These are phyloP conservation scores for Pestalotiopsis sp. DNA, from an alignment of 2,329 filamentous ascomycete genomes.

Conservation along the genomic window DNA sequence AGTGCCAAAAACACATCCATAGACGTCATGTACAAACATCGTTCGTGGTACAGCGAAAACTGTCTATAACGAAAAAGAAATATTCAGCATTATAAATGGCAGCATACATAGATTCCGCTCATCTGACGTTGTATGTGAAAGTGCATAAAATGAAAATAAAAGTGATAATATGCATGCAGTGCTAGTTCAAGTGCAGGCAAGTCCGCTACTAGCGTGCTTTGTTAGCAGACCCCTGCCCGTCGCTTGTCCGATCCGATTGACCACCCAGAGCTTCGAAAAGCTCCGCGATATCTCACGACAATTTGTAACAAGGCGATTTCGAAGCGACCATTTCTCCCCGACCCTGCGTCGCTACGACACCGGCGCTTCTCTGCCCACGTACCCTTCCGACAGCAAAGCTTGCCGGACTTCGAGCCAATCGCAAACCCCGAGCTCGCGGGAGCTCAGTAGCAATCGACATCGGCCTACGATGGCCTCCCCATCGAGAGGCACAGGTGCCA, in stretches of 20 bases:
- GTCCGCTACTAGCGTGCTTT: background rate
- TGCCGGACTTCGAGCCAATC: background rate
- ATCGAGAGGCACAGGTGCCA: background rate
- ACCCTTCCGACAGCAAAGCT: background rate
- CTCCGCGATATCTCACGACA: constrained; percentile 3
- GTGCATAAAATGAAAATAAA: too few species aligned
- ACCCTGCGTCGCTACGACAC: background rate
- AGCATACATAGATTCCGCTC: too few species aligned
- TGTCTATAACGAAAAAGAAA: too few species aligned
- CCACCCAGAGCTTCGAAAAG: constrained; percentile 1
- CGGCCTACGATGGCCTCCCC: constrained; percentile 8
- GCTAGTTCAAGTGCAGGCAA: too few species aligned
- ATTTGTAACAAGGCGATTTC: background rate
- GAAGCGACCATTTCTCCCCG: background rate
- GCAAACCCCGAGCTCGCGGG: constrained; percentile 30
- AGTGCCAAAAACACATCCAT: background rate
- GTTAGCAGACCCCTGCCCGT: background rate
- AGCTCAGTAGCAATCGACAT: constrained; percentile 34
- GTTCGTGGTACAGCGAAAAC: too few species aligned
- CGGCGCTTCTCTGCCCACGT: background rate
- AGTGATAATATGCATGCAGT: too few species aligned
- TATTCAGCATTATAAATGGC: too few species aligned
- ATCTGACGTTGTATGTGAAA: too few species aligned
- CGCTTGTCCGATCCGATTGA: background rate
- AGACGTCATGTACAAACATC: background rate